Percentiles rank a stretch among this genome's conserved stretches.
These are phyloP conservation scores for Bipolaris zeicola DNA, from an alignment of 2,329 filamentous ascomycete species.

Conservation along the genomic window DNA sequence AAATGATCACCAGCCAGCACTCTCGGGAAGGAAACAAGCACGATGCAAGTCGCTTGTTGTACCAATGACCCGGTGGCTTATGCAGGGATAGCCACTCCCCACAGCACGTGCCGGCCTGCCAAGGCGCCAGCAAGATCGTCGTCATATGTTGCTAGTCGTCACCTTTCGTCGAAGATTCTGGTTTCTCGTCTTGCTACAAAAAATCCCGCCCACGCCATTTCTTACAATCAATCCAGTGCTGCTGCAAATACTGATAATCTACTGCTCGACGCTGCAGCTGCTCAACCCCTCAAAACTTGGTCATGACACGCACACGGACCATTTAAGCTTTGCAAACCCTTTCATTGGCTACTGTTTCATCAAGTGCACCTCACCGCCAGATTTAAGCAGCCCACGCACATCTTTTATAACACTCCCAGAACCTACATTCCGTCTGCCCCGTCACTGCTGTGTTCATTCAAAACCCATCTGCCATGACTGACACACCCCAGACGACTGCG, in stretches of 20 bases:
- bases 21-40: slow-evolving; percentile 5
- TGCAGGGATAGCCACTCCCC: slow-evolving; percentile 16
- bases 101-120: slow-evolving; percentile 15
- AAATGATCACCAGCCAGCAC: slow-evolving; percentile 29
- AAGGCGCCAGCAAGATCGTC: slow-evolving; percentile 22
- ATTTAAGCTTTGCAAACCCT: slow-evolving; percentile 30
- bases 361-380: slow-evolving; percentile 25
- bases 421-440: neutral
- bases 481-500: slow-evolving; percentile 35
- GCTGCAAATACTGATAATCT: neutral
- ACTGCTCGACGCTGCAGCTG: slow-evolving; percentile 8
- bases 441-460: neutral
- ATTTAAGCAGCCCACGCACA: slow-evolving; percentile 12
- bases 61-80: slow-evolving; percentile 19
- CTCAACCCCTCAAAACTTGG: slow-evolving; percentile 9
- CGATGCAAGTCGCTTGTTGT: slow-evolving; percentile 13
- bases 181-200: slow-evolving; percentile 6
- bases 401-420: neutral
- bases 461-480: slow-evolving; percentile 29
- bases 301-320: slow-evolving; percentile 42
- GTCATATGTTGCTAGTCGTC: slow-evolving; percentile 16
- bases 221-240: neutral
- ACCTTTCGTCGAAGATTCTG: slow-evolving; percentile 9
- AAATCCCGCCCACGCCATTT: neutral
- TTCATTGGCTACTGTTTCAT: slow-evolving; percentile 30